Evolutionary conservation across 2,329 filamentous ascomycete species (phyloP).

Genomic region (Penicillium crustosum): DNA sequence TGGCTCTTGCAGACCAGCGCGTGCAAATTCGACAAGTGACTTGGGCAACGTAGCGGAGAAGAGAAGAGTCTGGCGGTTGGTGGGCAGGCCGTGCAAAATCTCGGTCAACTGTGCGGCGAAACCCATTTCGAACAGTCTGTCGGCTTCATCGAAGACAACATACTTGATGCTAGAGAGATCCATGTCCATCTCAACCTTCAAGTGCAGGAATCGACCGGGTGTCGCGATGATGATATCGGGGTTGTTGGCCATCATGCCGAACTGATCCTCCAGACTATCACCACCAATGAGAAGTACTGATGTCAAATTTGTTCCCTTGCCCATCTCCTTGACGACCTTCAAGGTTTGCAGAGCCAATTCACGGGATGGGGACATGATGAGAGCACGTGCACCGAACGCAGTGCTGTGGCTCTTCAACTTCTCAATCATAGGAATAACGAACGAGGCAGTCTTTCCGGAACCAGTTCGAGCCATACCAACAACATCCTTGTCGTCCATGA

Average conservation of each 20-base stretch:
- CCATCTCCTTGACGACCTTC: constrained; percentile 94
- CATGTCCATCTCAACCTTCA: constrained; percentile 94
- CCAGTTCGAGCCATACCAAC: constrained; percentile 99
- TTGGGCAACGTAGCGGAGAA: constrained; percentile 96
- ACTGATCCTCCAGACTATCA: constrained; percentile 94
- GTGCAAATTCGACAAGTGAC: constrained; percentile 91
- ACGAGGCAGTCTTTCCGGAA: constrained; percentile 96
- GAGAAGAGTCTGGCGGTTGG: constrained; percentile 81
- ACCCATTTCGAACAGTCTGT: constrained; percentile 97
- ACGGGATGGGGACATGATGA: constrained; percentile 88
- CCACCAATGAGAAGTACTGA: constrained; percentile 90
- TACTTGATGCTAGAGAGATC: constrained; percentile 90
- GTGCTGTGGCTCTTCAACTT: constrained; percentile 83
- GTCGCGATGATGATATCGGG: constrained; percentile 98
- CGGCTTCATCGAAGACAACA: constrained; percentile 96
- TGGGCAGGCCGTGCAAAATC: constrained; percentile 84
- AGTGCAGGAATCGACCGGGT: constrained; percentile 89
- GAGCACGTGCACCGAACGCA: constrained; percentile 78
- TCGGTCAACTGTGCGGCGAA: constrained; percentile 91
- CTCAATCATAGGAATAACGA: constrained; percentile 98
- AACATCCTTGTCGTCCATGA: constrained; percentile 89
- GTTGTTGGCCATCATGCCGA: constrained; percentile 86
- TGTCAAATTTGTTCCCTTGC: constrained; percentile 85
- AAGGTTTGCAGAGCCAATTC: constrained; percentile 93
- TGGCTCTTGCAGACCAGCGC: constrained; percentile 89